Conservation (phyloP, 2,329 filamentous ascomycete species). For the Biscogniauxia sp. region DNA sequence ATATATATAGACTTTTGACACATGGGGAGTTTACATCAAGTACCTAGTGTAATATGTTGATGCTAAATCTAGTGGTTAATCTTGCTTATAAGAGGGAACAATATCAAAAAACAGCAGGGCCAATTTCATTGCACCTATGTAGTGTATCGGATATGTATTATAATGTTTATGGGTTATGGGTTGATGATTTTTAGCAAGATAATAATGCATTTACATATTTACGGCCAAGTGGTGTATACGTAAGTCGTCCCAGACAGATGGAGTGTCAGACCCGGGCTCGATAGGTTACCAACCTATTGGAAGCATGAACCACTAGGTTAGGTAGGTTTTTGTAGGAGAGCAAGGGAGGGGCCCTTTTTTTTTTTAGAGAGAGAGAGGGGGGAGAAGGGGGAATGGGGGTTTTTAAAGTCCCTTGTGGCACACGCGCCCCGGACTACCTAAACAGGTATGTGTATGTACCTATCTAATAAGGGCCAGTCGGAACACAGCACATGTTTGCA, state of each 20-base stretch:
- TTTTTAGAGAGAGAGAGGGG: no score
- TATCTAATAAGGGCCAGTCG: not conserved
- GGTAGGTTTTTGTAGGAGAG: no score
- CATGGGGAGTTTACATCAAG: not conserved
- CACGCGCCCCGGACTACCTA: not conserved
- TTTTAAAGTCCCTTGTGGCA: not conserved
- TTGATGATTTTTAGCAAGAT: not conserved
- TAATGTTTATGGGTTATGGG: no score
- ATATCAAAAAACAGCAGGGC: no score
- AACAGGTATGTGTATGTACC: not conserved
- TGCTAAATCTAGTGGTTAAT: no score
- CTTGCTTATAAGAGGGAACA: no score
- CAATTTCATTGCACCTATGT: no score
- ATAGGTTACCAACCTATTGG: not conserved
- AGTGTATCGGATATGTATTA: no score
- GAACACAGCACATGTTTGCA: no score
- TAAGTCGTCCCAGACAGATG: not conserved
- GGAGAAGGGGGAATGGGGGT: no score
- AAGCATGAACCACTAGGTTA: not conserved
- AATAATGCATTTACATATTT: not conserved
- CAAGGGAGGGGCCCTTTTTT: no score
- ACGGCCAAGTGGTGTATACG: not conserved
- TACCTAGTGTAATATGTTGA: no score
- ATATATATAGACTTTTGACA: not conserved
- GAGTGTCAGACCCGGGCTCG: not conserved